Base-by-base conservation (phyloP, 352 stramenopile genomes). In the Pythium coloratum region DNA sequence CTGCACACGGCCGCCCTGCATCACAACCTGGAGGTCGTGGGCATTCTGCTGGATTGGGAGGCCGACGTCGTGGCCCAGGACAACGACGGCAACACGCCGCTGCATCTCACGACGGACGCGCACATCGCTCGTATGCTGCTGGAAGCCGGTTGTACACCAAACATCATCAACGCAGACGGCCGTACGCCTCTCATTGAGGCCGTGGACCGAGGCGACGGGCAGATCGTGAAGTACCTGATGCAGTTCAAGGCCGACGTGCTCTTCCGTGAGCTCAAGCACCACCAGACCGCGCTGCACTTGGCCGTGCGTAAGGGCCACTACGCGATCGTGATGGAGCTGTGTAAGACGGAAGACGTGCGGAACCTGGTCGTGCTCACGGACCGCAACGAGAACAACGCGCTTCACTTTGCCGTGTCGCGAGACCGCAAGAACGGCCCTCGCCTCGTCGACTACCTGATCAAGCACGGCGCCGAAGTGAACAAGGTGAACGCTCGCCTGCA, bases 221-320 rank as follows among this genome's bases (percentile, higher is more conserved):
- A 86, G 61, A 92, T 88, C 13, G 85, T 94, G n/a, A 91, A 92
- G 63, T 70, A 77, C 49, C 64, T 95, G 46, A 75, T 94, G 65
- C 74, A 90, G 44, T 92, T 92, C 63, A 93, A 94, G 66, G 85
- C 84, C n/a, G 87, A 94, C 56, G 84, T 94, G 36, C 67, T 94
- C 4, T 92, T 92, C 79, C 86, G 87, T 44, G 85, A 95, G 55
- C 80, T 92, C 56, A 94, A 95, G 72, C 87, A 94, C 65, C 78
- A 90, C 56, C 87, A 95, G 71, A 93, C 87, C 28, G 87, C 84
- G 20, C 68, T 95, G 53, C 87, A 95, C 56, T 72, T 95, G 28
- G 87, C 87, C 4, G 81, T 95, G 8, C 85, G 87, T 24, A 94
- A 91, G 68, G 87, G 87, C 32, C 87, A 95, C 55, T 94, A 94